These are phyloP conservation scores for Penicillium sp. DNA, from an alignment of 2,329 filamentous ascomycete genomes.

Conservation along the genomic window DNA sequence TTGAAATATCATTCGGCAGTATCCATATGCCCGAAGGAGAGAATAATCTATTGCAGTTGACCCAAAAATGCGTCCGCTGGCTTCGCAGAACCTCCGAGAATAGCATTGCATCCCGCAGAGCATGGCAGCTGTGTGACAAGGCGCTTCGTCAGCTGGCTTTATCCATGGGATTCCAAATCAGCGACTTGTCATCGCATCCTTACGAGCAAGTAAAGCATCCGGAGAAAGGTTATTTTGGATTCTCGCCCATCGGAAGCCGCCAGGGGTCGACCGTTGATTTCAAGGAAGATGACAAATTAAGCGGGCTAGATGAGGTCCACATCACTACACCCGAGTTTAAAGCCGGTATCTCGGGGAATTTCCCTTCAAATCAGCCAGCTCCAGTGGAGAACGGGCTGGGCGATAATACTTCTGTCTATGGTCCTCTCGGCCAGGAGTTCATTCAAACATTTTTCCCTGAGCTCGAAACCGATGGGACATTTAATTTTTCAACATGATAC, in stretches of 20 bases:
- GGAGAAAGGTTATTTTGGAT: not conserved
- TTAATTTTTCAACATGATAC: not conserved
- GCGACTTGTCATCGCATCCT: conserved; percentile 10
- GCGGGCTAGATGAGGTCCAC: not conserved
- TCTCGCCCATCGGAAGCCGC: not conserved
- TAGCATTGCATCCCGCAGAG: conserved; percentile 35
- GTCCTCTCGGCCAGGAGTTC: not conserved
- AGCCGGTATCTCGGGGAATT: too few species aligned
- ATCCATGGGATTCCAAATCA: conserved; percentile 23
- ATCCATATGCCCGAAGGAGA: conserved; percentile 41
- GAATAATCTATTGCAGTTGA: conserved; percentile 31
- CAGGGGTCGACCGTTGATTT: not conserved
- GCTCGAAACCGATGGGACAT: not conserved
- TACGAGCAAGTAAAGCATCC: conserved; percentile 18
- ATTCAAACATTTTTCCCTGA: conserved; percentile 3
- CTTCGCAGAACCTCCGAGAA: conserved; percentile 37
- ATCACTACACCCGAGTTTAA: not conserved
- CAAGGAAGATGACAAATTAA: not conserved
- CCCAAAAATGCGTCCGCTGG: conserved; percentile 45
- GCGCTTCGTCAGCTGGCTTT: conserved; percentile 26
- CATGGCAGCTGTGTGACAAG: conserved; percentile 38
- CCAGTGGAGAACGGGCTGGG: not conserved
- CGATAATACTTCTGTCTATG: not conserved
- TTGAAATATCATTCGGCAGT: conserved; percentile 42
- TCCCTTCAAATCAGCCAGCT: not conserved